A percentile compares a stretch with the other conserved stretches of the same genome.
These are phyloP conservation scores for Penicillium daleae DNA, from an alignment of 495 filamentous ascomycete species.

Conservation along the genomic window DNA sequence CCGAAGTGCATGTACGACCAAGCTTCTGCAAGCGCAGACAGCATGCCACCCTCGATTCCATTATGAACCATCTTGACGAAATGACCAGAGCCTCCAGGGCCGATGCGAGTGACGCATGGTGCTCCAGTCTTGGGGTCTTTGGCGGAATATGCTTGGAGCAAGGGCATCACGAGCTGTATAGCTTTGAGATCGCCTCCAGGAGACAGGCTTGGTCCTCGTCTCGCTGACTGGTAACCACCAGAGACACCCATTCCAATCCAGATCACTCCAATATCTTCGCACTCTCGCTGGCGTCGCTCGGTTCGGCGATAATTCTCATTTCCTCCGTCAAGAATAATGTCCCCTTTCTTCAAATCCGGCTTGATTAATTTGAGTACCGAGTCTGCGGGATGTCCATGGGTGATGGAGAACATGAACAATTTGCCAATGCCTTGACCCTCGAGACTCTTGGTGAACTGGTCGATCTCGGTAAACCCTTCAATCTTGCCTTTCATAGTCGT, in stretches of 20 bases:
- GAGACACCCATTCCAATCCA: conserved; percentile 73
- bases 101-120: conserved; percentile 65
- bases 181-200: conserved; percentile 64
- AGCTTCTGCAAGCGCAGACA: conserved; percentile 62
- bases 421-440: conserved; percentile 41
- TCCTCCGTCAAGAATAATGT: conserved; percentile 73
- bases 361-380: conserved; percentile 62
- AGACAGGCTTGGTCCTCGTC: conserved; percentile 66
- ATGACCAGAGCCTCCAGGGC: conserved; percentile 67
- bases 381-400: conserved; percentile 71
- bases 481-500: conserved; percentile 38
- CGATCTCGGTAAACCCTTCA: conserved; percentile 39
- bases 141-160: conserved; percentile 63
- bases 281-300: conserved; percentile 62
- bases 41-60: conserved; percentile 75
- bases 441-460: conserved; percentile 46
- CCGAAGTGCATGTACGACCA: conserved; percentile 67
- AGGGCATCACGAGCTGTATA: conserved; percentile 62
- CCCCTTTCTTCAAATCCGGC: conserved; percentile 59
- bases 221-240: conserved; percentile 71
- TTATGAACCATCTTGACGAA: conserved; percentile 83
- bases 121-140: conserved; percentile 59
- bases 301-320: conserved; percentile 76
- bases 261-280: conserved; percentile 56
- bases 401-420: conserved; percentile 68